Conservation (phyloP, 1,284 basidiomycete species). For the Papiliotrema flavescens region DNA sequence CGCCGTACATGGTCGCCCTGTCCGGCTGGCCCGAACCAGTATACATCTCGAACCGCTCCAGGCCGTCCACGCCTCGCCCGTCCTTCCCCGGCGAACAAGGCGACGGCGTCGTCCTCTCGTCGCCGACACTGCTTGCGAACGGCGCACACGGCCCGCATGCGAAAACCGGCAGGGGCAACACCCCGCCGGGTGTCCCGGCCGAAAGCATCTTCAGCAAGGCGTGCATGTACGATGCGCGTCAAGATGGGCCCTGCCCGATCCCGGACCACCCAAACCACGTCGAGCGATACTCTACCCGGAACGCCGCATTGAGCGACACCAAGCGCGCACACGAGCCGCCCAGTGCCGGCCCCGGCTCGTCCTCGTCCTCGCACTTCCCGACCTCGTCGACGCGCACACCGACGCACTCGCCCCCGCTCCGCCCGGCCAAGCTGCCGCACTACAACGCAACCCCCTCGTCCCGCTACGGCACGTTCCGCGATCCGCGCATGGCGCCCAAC, state of each 20-base stretch:
- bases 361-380: not conserved
- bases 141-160: not conserved
- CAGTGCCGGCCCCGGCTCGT: too few species aligned
- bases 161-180: not conserved
- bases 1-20: conserved; percentile 37
- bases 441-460: not conserved
- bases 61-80: not conserved
- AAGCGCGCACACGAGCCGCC: not conserved
- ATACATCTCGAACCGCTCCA: conserved; percentile 17
- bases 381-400: not conserved
- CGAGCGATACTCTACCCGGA: not conserved
- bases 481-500: conserved; percentile 22
- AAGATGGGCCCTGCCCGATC: not conserved
- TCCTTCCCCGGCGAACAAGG: not conserved
- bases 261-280: conserved; percentile 6
- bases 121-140: not conserved
- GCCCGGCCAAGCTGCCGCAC: not conserved
- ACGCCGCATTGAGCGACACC: not conserved
- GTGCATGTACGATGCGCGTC: conserved; percentile 2
- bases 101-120: not conserved
- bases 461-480: conserved; percentile 9
- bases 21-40: conserved; percentile 39
- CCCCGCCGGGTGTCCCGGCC: not conserved
- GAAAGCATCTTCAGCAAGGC: conserved; percentile 6
- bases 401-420: conserved; percentile 8